Conservation (phyloP, 2,329 filamentous ascomycete genomes). For the Exophiala calicioides region DNA sequence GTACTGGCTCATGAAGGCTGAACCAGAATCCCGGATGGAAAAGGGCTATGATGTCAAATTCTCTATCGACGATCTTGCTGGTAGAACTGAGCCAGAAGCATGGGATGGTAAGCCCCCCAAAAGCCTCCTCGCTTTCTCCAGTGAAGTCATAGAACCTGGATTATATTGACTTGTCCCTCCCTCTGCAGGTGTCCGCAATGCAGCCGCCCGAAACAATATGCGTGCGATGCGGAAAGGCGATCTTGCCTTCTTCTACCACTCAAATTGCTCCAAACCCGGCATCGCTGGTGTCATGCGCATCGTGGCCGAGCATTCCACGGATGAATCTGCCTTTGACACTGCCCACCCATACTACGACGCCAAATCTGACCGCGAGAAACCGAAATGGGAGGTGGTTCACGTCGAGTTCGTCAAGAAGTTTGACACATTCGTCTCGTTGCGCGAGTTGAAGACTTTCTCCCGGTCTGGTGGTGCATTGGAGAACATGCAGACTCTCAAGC, state of each 20-base stretch:
- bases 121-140: background rate
- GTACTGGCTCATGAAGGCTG: constrained; percentile 84
- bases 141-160: background rate
- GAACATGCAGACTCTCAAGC: constrained; percentile 80
- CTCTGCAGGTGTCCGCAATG: constrained; percentile 30
- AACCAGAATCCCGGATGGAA: constrained; percentile 83
- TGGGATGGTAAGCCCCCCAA: constrained; percentile 76
- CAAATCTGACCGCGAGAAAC: constrained; percentile 67
- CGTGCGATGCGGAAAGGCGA: constrained; percentile 89
- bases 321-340: constrained; percentile 72
- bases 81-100: constrained; percentile 73
- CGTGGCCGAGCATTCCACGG: constrained; percentile 77
- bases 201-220: constrained; percentile 78
- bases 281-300: constrained; percentile 89
- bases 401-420: constrained; percentile 88
- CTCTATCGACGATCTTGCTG: constrained; percentile 84
- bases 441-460: constrained; percentile 68
- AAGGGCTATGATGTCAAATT: constrained; percentile 89
- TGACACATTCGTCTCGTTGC: constrained; percentile 66
- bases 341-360: constrained; percentile 80
- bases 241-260: constrained; percentile 95
- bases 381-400: constrained; percentile 86
- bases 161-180: constrained; percentile 9
- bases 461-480: constrained; percentile 60
- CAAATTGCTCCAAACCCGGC: constrained; percentile 84